These are phyloP conservation scores for Trichoderma endophyticum DNA, from an alignment of 2,329 filamentous ascomycete species.

Conservation along the genomic window DNA sequence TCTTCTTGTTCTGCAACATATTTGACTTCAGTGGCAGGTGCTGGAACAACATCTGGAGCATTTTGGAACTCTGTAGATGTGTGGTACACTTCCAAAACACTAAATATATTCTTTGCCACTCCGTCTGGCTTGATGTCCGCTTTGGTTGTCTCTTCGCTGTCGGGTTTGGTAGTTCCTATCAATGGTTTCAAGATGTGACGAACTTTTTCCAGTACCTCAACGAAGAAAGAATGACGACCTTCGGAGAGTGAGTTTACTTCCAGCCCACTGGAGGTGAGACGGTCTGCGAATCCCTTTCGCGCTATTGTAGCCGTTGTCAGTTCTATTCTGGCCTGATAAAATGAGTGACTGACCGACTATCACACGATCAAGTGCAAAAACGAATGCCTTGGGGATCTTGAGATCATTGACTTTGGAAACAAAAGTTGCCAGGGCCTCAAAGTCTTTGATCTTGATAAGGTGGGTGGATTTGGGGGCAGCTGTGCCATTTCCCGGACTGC, in stretches of 20 bases:
- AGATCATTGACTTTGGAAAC: neutral
- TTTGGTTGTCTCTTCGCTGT: neutral
- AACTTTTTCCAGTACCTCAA: neutral
- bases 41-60: neutral
- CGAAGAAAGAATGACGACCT: neutral
- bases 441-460: neutral
- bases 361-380: neutral
- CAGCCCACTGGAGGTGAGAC: neutral
- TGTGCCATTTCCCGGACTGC: neutral
- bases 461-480: neutral
- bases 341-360: neutral
- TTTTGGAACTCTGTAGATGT: neutral
- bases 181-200: neutral
- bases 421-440: neutral
- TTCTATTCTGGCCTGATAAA: neutral
- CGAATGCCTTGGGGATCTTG: neutral
- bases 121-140: neutral
- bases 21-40: neutral
- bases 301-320: neutral
- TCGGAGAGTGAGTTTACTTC: neutral
- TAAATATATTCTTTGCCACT: neutral
- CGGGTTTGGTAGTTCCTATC: neutral
- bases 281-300: neutral
- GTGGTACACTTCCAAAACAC: neutral
- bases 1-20: constrained; percentile 2